Conservation (phyloP, 306 rosid genomes). For the Dryas drummondii region DNA sequence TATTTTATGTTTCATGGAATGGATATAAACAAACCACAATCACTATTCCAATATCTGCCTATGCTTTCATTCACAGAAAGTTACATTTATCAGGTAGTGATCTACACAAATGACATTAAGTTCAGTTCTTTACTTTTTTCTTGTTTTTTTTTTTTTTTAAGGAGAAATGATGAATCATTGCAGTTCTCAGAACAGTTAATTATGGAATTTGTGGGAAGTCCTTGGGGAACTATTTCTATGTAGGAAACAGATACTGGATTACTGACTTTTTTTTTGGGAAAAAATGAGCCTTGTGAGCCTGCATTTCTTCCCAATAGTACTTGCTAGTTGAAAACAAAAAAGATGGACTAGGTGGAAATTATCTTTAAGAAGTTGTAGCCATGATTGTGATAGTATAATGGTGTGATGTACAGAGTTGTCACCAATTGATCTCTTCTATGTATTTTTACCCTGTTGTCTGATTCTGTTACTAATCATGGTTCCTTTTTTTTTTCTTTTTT, state of each 20-base stretch:
- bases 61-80: slow-evolving; percentile 84
- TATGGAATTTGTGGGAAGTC: neutral
- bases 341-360: neutral
- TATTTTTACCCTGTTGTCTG: slow-evolving; percentile 15
- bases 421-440: slow-evolving; percentile 2
- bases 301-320: neutral
- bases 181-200: neutral
- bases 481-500: neutral
- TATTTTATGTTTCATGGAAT: slow-evolving; percentile 93
- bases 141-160: slow-evolving; percentile 12
- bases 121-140: slow-evolving; percentile 16
- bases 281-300: slow-evolving; percentile 4
- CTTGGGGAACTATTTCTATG: neutral
- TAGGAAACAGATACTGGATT: neutral
- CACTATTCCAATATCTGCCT: slow-evolving; percentile 70
- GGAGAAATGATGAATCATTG: neutral
- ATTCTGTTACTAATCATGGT: slow-evolving; percentile 31
- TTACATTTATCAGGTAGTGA: slow-evolving; percentile 81
- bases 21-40: slow-evolving; percentile 66
- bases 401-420: neutral
- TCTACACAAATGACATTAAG: slow-evolving; percentile 16
- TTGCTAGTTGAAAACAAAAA: neutral
- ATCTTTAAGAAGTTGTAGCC: neutral
- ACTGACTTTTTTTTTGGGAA: neutral
- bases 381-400: neutral